phyloP scores from a whole-genome alignment of 2,329 filamentous ascomycete genomes.

The Neopestalotiopsis sp. region DNA sequence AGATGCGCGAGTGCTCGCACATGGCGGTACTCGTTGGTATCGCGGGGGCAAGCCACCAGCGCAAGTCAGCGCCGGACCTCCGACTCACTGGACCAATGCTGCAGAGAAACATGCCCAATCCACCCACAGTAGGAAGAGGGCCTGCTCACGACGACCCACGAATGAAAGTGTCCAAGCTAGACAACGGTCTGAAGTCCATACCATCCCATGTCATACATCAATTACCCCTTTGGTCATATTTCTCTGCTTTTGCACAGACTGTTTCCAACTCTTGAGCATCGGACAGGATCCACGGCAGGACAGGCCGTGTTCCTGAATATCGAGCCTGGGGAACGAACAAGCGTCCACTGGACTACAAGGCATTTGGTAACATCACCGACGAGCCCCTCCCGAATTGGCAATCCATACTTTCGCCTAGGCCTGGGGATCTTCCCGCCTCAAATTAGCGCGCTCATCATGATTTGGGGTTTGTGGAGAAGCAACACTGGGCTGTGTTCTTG shows the following conservation, averaged over 20 bases:
- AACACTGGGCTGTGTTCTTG: neutral
- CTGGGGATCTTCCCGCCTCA: slow-evolving; percentile 17
- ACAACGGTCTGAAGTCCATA: neutral
- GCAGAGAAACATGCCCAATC: neutral
- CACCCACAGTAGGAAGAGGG: neutral
- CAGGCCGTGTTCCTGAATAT: slow-evolving; percentile 7
- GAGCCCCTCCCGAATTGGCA: slow-evolving; percentile 9
- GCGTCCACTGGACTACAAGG: neutral
- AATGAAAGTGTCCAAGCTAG: neutral
- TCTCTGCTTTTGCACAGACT: neutral
- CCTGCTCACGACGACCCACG: neutral
- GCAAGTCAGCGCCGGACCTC: neutral
- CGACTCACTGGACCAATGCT: neutral
- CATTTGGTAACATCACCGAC: slow-evolving; percentile 8
- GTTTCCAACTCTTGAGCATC: neutral
- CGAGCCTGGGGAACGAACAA: neutral
- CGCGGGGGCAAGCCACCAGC: neutral
- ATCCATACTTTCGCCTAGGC: slow-evolving; percentile 2
- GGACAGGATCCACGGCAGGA: neutral
- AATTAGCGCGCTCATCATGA: slow-evolving; percentile 9
- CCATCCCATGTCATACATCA: too few species aligned
- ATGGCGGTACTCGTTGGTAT: neutral
- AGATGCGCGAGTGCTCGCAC: neutral
- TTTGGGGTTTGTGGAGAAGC: slow-evolving; percentile 14
- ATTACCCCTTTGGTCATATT: neutral